Conservation (phyloP, 2,329 filamentous ascomycete species). For the Ceratocystis papillata region DNA sequence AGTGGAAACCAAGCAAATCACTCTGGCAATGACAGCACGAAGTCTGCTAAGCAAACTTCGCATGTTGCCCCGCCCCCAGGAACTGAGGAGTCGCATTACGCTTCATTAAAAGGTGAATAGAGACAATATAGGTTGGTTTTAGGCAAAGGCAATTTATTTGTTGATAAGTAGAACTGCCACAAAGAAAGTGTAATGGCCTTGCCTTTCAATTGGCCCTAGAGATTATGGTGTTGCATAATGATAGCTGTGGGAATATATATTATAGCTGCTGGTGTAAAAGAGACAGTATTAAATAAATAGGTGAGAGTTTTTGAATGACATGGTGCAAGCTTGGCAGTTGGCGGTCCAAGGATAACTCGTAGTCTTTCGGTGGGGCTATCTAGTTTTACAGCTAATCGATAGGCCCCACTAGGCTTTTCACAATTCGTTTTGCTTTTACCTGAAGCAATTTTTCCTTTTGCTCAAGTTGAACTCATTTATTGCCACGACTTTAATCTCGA, state of each 20-base stretch:
- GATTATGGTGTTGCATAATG: too few species aligned
- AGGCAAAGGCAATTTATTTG: neutral
- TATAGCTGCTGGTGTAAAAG: too few species aligned
- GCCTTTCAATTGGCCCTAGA: too few species aligned
- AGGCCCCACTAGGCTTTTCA: neutral
- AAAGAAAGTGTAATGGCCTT: too few species aligned
- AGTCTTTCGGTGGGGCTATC: neutral
- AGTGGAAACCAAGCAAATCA: neutral
- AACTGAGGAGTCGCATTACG: constrained; percentile 64
- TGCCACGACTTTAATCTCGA: neutral
- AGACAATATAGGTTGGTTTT: neutral
- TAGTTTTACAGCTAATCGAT: constrained; percentile 1
- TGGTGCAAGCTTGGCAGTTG: too few species aligned
- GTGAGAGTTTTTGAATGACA: neutral
- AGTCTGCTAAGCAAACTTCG: neutral
- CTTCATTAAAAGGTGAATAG: constrained; percentile 71
- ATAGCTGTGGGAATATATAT: too few species aligned
- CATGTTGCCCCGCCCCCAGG: constrained; percentile 64
- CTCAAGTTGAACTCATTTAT: neutral
- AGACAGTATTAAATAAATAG: too few species aligned
- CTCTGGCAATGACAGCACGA: neutral
- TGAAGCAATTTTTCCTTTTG: neutral
- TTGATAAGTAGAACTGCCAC: neutral
- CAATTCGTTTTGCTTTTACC: neutral
- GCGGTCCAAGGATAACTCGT: too few species aligned